Conservation (phyloP, 2,329 filamentous ascomycete species). For the Tolypocladium paradoxum region DNA sequence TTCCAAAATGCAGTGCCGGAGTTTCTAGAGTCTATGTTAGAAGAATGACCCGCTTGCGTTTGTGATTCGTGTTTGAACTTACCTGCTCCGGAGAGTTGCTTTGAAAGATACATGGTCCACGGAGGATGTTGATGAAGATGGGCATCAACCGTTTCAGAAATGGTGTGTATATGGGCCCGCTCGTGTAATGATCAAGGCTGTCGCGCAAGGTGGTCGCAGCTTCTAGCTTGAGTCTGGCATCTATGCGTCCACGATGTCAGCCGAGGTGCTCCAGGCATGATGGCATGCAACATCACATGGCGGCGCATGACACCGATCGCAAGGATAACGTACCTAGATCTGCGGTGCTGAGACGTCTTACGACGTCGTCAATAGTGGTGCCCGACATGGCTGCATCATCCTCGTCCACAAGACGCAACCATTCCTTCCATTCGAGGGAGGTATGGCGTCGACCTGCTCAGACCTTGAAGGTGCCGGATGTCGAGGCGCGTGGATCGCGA, state of each 20-base stretch:
- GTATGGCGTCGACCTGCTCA: slow-evolving; percentile 9
- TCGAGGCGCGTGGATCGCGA: slow-evolving; percentile 10
- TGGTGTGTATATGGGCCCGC: slow-evolving; percentile 61
- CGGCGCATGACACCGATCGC: neutral
- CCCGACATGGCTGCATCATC: slow-evolving; percentile 49
- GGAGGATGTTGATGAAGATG: slow-evolving; percentile 75
- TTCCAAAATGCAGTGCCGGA: slow-evolving; percentile 88
- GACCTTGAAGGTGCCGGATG: slow-evolving; percentile 5
- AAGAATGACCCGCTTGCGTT: neutral
- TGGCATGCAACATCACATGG: neutral
- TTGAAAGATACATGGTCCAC: slow-evolving; percentile 80
- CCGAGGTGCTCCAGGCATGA: neutral
- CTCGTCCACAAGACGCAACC: slow-evolving; percentile 24
- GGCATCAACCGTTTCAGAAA: slow-evolving; percentile 87
- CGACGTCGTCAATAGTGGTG: slow-evolving; percentile 51
- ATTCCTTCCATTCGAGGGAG: slow-evolving; percentile 23
- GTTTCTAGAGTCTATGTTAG: slow-evolving; percentile 44
- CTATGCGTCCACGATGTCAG: slow-evolving; percentile 31
- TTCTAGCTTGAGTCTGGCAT: slow-evolving; percentile 70
- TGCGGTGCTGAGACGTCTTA: slow-evolving; percentile 45
- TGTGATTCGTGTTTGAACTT: slow-evolving; percentile 14
- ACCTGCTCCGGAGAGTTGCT: slow-evolving; percentile 86
- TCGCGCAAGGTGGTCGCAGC: slow-evolving; percentile 82
- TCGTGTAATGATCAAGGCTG: slow-evolving; percentile 79
- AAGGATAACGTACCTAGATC: slow-evolving; percentile 40